Conservation (phyloP, 257 asterid species). For the Cordia subcordata region DNA sequence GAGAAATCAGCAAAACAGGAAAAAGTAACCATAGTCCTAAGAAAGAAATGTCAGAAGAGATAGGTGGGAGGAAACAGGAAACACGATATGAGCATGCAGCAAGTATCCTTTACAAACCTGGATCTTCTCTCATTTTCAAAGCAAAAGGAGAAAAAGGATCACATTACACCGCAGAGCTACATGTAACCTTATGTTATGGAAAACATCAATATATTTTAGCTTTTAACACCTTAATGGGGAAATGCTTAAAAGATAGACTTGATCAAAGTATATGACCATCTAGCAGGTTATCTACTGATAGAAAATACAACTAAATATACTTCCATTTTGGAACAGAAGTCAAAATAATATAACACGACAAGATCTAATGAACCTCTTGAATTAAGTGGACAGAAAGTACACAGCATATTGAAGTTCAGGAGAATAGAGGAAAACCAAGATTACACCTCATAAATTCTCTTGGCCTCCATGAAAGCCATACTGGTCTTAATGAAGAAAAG, state of each 20-base stretch:
- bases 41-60: too few species aligned
- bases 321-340: background rate
- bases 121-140: too few species aligned
- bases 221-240: background rate
- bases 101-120: too few species aligned
- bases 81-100: too few species aligned
- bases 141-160: too few species aligned
- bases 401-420: background rate
- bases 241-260: background rate
- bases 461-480: slow-evolving; percentile 77
- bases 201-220: background rate
- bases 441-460: slow-evolving; percentile 77
- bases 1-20: too few species aligned
- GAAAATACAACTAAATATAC: too few species aligned
- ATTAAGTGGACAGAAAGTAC: slow-evolving; percentile 1
- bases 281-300: background rate
- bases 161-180: too few species aligned
- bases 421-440: slow-evolving; percentile 7
- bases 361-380: background rate
- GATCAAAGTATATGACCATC: background rate
- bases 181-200: background rate
- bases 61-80: too few species aligned
- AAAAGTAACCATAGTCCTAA: too few species aligned
- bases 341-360: background rate
- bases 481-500: slow-evolving; percentile 66